Conservation (phyloP, 345 rosid genomes). For the Pugionium cornutum region DNA sequence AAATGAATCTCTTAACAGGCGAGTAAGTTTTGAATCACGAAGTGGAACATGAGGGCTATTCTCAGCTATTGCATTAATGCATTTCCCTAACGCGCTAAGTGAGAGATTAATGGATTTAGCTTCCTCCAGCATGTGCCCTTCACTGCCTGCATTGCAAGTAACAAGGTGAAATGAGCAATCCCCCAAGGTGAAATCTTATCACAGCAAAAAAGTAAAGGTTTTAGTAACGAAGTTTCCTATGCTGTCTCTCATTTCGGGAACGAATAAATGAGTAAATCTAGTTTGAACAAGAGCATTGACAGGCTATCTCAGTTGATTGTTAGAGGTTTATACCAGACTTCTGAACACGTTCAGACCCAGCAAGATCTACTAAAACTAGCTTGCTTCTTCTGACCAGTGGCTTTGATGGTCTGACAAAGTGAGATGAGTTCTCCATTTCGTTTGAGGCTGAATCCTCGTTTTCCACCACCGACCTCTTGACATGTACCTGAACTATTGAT, state of each 20-base stretch:
- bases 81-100: slow-evolving; percentile 85
- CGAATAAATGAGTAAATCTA: slow-evolving; percentile 16
- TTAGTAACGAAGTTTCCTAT: too few relatives aligned
- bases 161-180: slow-evolving; percentile 20
- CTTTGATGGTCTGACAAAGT: slow-evolving; percentile 65
- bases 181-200: background rate
- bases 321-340: slow-evolving; percentile 68
- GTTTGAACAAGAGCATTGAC: slow-evolving; percentile 18
- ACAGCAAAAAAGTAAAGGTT: too few relatives aligned
- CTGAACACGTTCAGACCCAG: slow-evolving; percentile 98
- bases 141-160: slow-evolving; percentile 62
- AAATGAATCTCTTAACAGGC: slow-evolving; percentile 82
- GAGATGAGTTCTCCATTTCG: slow-evolving; percentile 59
- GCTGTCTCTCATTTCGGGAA: background rate
- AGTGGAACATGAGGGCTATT: slow-evolving; percentile 82
- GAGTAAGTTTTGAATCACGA: slow-evolving; percentile 90
- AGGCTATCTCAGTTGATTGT: slow-evolving; percentile 10
- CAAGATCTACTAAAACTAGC: slow-evolving; percentile 92
- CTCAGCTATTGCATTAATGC: slow-evolving; percentile 90
- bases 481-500: slow-evolving; percentile 65
- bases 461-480: slow-evolving; percentile 72
- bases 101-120: slow-evolving; percentile 92
- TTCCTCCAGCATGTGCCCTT: slow-evolving; percentile 87
- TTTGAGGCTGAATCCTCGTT: slow-evolving; percentile 55
- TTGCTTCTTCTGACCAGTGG: slow-evolving; percentile 85